Percentiles rank a stretch among this genome's conserved stretches.
phyloP scores from a whole-genome alignment of 2,329 filamentous ascomycete species.

The Aureobasidium sp. region DNA sequence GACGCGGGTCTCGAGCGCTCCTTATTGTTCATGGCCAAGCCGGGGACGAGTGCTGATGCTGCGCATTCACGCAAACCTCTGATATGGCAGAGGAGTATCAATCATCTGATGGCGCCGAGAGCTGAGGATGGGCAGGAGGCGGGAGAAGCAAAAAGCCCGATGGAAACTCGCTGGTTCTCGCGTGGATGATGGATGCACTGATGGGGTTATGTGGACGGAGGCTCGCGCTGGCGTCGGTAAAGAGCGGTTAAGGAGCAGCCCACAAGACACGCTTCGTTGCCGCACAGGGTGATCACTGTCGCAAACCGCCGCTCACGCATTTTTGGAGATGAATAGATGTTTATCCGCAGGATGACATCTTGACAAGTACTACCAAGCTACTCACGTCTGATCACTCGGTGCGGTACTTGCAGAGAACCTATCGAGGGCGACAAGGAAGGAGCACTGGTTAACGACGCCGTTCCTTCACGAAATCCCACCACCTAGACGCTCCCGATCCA shows the following conservation, averaged over 20 bases:
- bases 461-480: background rate
- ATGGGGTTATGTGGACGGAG: constrained; percentile 21
- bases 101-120: constrained; percentile 4
- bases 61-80: constrained; percentile 10
- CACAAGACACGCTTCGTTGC: background rate
- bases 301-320: background rate
- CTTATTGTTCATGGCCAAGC: constrained; percentile 13
- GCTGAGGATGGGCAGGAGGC: background rate
- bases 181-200: constrained; percentile 18
- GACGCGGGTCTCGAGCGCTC: constrained; percentile 9
- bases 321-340: background rate
- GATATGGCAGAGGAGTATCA: background rate
- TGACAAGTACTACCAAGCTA: background rate
- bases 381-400: background rate
- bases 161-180: constrained; percentile 7
- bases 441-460: background rate
- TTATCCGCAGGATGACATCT: too few species aligned
- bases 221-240: background rate
- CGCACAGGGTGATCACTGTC: background rate
- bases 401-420: background rate
- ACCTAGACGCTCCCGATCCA: background rate
- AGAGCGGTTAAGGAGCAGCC: background rate
- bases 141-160: background rate
- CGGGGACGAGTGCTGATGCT: constrained; percentile 4
- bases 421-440: background rate